These are phyloP conservation scores for Beauveria pseudobassiana DNA, from an alignment of 2,329 filamentous ascomycete species.

Conservation along the genomic window DNA sequence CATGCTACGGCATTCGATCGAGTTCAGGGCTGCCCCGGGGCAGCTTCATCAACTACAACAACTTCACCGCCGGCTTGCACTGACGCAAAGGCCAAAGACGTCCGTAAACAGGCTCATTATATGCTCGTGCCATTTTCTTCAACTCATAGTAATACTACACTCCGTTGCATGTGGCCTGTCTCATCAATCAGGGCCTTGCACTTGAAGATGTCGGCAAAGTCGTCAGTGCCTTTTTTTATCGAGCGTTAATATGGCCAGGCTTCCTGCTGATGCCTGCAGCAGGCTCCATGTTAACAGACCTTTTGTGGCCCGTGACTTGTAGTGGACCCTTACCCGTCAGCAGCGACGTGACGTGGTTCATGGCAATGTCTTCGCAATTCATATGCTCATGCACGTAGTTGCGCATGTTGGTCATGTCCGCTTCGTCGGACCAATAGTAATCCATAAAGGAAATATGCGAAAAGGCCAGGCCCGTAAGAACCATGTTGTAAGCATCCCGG, in stretches of 20 bases:
- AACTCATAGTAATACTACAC: not conserved
- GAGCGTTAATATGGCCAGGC: constrained; percentile 24
- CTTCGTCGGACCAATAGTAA: constrained; percentile 29
- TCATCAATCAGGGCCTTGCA: constrained; percentile 24
- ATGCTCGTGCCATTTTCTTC: not conserved
- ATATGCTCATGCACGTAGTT: constrained; percentile 29
- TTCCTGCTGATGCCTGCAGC: constrained; percentile 26
- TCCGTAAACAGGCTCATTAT: not conserved
- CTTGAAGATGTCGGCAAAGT: constrained; percentile 26
- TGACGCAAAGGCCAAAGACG: not conserved
- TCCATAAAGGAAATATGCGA: constrained; percentile 31
- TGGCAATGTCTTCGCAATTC: constrained; percentile 34
- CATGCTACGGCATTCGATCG: not conserved
- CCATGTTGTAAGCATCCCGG: constrained; percentile 27
- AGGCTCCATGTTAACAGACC: constrained; percentile 25
- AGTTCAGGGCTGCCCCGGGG: not conserved
- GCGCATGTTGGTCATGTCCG: constrained; percentile 23
- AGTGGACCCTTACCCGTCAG: constrained; percentile 29
- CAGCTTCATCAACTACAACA: not conserved
- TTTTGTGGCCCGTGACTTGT: constrained; percentile 25
- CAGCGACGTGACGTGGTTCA: constrained; percentile 29
- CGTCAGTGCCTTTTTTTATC: too few relatives aligned
- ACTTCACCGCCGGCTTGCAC: not conserved
- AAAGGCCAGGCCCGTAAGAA: constrained; percentile 31
- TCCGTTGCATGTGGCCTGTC: not conserved